Evolutionary conservation across 768 basidiomycete species (phyloP), one percentile per base, ranked within the genome.

Genomic region (Grammothele lineata): DNA sequence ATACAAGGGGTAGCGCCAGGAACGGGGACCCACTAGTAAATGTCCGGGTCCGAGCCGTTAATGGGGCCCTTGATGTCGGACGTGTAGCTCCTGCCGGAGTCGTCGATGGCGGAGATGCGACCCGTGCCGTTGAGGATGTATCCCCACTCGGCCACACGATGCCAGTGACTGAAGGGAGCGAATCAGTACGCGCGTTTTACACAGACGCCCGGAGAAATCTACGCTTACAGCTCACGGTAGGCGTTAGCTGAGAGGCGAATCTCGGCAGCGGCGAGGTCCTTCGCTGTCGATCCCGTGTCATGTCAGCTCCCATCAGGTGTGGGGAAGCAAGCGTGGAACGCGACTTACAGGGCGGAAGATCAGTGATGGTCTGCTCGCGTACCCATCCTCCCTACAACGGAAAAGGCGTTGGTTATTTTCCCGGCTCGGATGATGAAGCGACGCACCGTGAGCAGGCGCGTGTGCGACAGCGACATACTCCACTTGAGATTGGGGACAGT

Each of bases 111-210:
- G 19, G 60, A 52, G 43, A 61, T 52, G 11, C 57, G 57, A 19
- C 57, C 57, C 17, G 53, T 61, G 22, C 60, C 60, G 41, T 57
- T 56, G 14, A 59, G 52, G 38, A 61, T 48, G 42, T 57, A 57
- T 3, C 57, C 60, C 60, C 60, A 62, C 41, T 62, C 60, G 8
- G 56, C 58, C n/a, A 57, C 48, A 19, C 58, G 57, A 37, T 59
- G 58, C 60, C 60, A 59, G 40, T 59, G 58, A 8, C 57, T 61
- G 37, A 6, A n/a, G 14, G 24, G 17, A 25, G 30, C 43, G 37
- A 40, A 38, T 46, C 32, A 44, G 40, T 21, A 7, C 17, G 43
- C 14, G 14, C 40, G 4, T 1, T 9, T 24, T 26, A 35, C 12
- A 34, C 12, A 37, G 33, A 37, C 24, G 45, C 35, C 18, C 21